phyloP scores from a whole-genome alignment of 495 filamentous ascomycete genomes.

The Hypoxylon crocopeplum region DNA sequence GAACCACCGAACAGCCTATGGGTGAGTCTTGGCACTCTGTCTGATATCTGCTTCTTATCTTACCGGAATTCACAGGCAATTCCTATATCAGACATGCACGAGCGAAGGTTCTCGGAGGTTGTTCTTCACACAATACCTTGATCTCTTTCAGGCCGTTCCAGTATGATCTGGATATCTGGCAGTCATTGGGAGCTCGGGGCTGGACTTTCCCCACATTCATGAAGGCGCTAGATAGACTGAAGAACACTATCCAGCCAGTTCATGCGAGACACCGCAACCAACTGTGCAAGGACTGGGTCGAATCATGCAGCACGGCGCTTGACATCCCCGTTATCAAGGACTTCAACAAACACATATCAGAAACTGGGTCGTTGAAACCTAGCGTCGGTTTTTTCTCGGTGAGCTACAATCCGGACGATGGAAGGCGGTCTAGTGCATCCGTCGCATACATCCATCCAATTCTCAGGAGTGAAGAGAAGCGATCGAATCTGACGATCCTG shows the following conservation, averaged over 20 bases:
- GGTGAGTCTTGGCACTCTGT: constrained; percentile 51
- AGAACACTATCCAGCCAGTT: constrained; percentile 81
- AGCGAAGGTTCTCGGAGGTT: constrained; percentile 85
- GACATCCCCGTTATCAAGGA: constrained; percentile 78
- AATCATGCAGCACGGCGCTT: constrained; percentile 73
- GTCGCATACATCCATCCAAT: constrained; percentile 91
- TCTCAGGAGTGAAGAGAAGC: constrained; percentile 73
- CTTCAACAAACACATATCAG: constrained; percentile 79
- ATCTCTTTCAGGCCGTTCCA: constrained; percentile 86
- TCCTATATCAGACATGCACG: constrained; percentile 84
- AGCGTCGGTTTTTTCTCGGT: constrained; percentile 86
- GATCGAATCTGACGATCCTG: constrained; percentile 78
- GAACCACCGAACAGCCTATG: constrained; percentile 82
- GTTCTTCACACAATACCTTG: constrained; percentile 85
- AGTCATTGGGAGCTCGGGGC: constrained; percentile 69
- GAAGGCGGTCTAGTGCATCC: constrained; percentile 76
- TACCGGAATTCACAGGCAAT: constrained; percentile 61
- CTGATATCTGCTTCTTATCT: constrained; percentile 13
- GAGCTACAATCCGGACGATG: constrained; percentile 81
- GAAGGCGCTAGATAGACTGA: constrained; percentile 74
- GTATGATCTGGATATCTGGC: constrained; percentile 78
- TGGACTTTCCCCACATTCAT: constrained; percentile 83
- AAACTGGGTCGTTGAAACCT: constrained; percentile 69
- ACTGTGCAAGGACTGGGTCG: constrained; percentile 82
- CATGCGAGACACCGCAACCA: constrained; percentile 79